Evolutionary conservation across 2,329 filamentous ascomycete species (phyloP).

Genomic region (Teratosphaeria destructans): DNA sequence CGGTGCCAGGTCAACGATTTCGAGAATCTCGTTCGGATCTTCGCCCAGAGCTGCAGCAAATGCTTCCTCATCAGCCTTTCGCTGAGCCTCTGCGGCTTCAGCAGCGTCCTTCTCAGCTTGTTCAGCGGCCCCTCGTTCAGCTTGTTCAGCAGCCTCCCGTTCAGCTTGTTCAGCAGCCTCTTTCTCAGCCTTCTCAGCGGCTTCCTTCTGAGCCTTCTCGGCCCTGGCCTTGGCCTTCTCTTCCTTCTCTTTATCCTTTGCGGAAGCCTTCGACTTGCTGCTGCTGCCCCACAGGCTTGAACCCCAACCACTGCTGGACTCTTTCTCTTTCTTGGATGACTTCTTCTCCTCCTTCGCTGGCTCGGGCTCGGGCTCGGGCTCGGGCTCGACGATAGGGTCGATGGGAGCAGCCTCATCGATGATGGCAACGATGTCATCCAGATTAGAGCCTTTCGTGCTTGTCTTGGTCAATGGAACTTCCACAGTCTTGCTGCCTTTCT

Average conservation of each 20-base stretch:
- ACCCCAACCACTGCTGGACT: conserved; percentile 22
- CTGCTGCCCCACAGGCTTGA: conserved; percentile 21
- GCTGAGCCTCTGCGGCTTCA: conserved; percentile 26
- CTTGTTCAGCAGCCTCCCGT: conserved; percentile 8
- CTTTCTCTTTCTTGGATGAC: conserved; percentile 21
- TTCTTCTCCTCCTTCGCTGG: conserved; percentile 31
- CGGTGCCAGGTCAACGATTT: conserved; percentile 20
- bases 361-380: conserved; percentile 5
- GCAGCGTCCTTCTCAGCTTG: conserved; percentile 12
- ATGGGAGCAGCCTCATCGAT: conserved; percentile 10
- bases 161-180: conserved; percentile 20
- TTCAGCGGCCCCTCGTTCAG: conserved; percentile 21
- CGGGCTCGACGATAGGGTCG: conserved; percentile 1
- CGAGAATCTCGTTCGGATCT: conserved; percentile 24
- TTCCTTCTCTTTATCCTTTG: conserved; percentile 24
- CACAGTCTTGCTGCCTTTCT: conserved; percentile 12
- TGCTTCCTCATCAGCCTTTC: conserved; percentile 25
- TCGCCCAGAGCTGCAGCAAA: conserved; percentile 27
- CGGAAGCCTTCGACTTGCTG: conserved; percentile 29
- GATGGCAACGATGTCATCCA: conserved; percentile 14
- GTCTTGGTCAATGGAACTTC: conserved; percentile 23
- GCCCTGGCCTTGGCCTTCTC: conserved; percentile 37
- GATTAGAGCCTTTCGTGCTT: conserved; percentile 18
- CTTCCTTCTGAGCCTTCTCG: conserved; percentile 25
- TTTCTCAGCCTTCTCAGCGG: conserved; percentile 18